A percentile compares a stretch with the other conserved stretches of the same genome.
phyloP scores from a whole-genome alignment of 345 rosid species.

The Lepidium africanum region DNA sequence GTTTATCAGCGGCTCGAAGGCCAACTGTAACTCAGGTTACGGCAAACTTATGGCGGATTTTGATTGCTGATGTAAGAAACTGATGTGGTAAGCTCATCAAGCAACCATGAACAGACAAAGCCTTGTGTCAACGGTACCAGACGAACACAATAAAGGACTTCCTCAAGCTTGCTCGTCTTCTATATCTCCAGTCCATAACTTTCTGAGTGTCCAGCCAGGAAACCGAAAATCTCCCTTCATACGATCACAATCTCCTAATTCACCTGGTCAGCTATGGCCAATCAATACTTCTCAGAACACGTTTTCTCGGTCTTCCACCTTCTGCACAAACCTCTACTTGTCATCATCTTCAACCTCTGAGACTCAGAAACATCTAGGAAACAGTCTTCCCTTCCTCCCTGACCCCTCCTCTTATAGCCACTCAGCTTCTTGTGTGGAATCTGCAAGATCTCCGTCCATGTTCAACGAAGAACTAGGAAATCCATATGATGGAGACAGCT shows the following conservation, averaged over 20 bases:
- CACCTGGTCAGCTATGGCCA: conserved; percentile 36
- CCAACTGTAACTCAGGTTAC: background rate
- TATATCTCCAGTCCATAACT: conserved; percentile 25
- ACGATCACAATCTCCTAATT: conserved; percentile 35
- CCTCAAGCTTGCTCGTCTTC: conserved; percentile 28
- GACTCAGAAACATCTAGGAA: conserved; percentile 47
- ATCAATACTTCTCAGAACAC: conserved; percentile 32
- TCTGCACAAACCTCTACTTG: conserved; percentile 67
- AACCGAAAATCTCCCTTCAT: conserved; percentile 35
- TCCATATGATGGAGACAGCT: conserved; percentile 36
- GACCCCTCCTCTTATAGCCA: conserved; percentile 47
- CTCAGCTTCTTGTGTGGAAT: conserved; percentile 44
- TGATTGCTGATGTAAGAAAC: conserved; percentile 4
- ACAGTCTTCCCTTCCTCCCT: conserved; percentile 73
- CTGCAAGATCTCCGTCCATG: conserved; percentile 45
- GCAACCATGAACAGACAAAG: conserved; percentile 27
- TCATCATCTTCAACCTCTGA: conserved; percentile 77
- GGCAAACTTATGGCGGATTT: background rate
- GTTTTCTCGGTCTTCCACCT: conserved; percentile 65
- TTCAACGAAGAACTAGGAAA: conserved; percentile 45
- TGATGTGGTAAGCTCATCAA: conserved; percentile 9
- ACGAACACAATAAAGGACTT: conserved; percentile 29
- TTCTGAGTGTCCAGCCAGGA: conserved; percentile 29
- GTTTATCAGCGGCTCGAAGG: background rate
- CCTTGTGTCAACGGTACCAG: conserved; percentile 28